These are phyloP conservation scores for Alternaria ventricosa DNA, from an alignment of 2,329 filamentous ascomycete species.

Conservation along the genomic window DNA sequence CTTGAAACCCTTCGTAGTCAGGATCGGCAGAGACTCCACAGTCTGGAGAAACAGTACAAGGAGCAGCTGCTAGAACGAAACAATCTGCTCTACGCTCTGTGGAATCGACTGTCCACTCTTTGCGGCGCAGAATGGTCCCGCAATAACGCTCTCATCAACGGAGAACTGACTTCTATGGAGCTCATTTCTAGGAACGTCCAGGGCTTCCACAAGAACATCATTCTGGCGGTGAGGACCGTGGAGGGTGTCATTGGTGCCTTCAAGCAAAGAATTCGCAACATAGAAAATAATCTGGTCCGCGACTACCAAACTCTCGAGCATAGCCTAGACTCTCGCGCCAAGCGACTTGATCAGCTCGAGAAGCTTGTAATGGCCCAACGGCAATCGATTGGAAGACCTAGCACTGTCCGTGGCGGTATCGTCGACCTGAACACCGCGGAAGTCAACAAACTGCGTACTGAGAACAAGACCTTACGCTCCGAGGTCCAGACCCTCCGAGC, in stretches of 20 bases:
- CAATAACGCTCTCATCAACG: conserved; percentile 86
- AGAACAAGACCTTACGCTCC: conserved; percentile 66
- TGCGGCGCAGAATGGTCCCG: conserved; percentile 94
- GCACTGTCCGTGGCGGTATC: conserved; percentile 48
- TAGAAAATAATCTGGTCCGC: conserved; percentile 90
- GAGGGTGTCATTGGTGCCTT: conserved; percentile 81
- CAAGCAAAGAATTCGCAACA: conserved; percentile 76
- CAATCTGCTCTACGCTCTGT: conserved; percentile 83
- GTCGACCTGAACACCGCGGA: conserved; percentile 58
- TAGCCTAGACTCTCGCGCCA: conserved; percentile 77
- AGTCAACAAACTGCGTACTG: conserved; percentile 63
- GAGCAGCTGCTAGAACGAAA: conserved; percentile 92
- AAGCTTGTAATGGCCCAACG: conserved; percentile 64
- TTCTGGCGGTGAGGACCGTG: conserved; percentile 85
- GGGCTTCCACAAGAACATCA: conserved; percentile 87
- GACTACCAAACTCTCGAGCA: conserved; percentile 88
- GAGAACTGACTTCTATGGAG: conserved; percentile 83
- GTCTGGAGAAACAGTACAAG: conserved; percentile 79
- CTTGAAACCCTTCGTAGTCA: conserved; percentile 79
- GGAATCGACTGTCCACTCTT: conserved; percentile 84
- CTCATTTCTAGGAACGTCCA: conserved; percentile 84
- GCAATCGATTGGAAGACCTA: conserved; percentile 47
- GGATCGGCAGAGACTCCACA: conserved; percentile 77
- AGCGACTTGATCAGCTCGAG: conserved; percentile 88
- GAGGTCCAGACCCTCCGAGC: conserved; percentile 70